Evolutionary conservation across 2,329 filamentous ascomycete species (phyloP).

Genomic region (Penicillium sp.): DNA sequence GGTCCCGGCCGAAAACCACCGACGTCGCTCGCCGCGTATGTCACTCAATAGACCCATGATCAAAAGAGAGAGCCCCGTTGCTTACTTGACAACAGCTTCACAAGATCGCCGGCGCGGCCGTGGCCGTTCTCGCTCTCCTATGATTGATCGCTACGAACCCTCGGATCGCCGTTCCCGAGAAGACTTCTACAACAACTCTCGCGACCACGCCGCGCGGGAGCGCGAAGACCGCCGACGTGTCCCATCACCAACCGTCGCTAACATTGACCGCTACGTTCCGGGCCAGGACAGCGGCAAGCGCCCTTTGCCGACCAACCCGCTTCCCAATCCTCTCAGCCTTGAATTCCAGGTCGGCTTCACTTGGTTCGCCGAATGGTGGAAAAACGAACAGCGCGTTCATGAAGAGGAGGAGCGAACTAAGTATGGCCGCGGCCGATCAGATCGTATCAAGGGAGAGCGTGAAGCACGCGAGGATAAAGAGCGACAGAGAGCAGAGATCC

Average conservation of each 20-base stretch:
- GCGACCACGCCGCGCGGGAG: constrained; percentile 44
- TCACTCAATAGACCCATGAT: neutral
- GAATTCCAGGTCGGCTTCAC: constrained; percentile 64
- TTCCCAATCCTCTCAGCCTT: constrained; percentile 58
- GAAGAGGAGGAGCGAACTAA: constrained; percentile 59
- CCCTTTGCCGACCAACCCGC: constrained; percentile 51
- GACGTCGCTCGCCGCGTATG: constrained; percentile 47
- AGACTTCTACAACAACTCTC: constrained; percentile 50
- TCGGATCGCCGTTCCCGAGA: constrained; percentile 52
- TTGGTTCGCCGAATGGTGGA: constrained; percentile 65
- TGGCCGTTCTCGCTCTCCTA: constrained; percentile 56
- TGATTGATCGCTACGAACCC: constrained; percentile 62
- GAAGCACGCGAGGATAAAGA: constrained; percentile 59
- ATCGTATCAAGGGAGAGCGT: constrained; percentile 56
- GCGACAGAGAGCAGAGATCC: constrained; percentile 58
- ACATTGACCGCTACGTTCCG: constrained; percentile 62
- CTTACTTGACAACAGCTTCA: constrained; percentile 23
- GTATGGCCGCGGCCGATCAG: constrained; percentile 52
- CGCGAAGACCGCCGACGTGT: constrained; percentile 55
- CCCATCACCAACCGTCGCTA: constrained; percentile 53
- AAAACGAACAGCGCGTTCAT: constrained; percentile 57
- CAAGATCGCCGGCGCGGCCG: constrained; percentile 45
- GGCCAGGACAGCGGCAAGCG: constrained; percentile 55
- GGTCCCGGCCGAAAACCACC: constrained; percentile 37
- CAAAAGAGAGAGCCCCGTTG: neutral